Evolutionary conservation across 345 rosid species (phyloP).

Genomic region (Ricinus communis): DNA sequence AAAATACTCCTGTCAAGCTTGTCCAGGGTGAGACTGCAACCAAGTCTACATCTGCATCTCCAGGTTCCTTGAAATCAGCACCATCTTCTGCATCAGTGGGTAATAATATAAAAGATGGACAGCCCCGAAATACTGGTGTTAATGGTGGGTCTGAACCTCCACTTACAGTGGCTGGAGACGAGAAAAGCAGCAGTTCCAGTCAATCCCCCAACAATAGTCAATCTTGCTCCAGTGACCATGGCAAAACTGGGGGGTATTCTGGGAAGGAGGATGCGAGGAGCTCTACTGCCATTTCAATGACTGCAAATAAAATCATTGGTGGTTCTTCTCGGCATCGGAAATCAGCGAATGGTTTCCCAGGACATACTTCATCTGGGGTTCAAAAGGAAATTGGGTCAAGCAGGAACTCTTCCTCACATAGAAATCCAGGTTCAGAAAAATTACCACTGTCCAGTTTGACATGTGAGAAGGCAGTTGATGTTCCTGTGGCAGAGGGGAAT

Average conservation of each 20-base stretch:
- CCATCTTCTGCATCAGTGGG: conserved; percentile 46
- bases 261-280: conserved; percentile 69
- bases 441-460: conserved; percentile 43
- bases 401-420: conserved; percentile 51
- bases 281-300: conserved; percentile 51
- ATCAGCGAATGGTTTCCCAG: conserved; percentile 52
- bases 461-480: conserved; percentile 54
- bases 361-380: conserved; percentile 36
- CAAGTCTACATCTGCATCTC: conserved; percentile 55
- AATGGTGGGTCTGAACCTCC: conserved; percentile 44
- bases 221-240: conserved; percentile 67
- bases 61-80: conserved; percentile 53
- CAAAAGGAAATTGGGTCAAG: conserved; percentile 54
- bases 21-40: conserved; percentile 47
- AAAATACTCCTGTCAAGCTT: conserved; percentile 52
- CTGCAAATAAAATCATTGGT: conserved; percentile 41
- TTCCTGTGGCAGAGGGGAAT: conserved; percentile 50
- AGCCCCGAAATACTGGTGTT: conserved; percentile 36
- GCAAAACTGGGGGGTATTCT: conserved; percentile 50
- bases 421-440: conserved; percentile 57
- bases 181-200: conserved; percentile 80
- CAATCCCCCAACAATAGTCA: conserved; percentile 81
- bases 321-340: conserved; percentile 56
- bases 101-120: conserved; percentile 54
- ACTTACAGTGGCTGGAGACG: conserved; percentile 46